phyloP scores from a whole-genome alignment of 345 rosid species.

The Balakata baccata region DNA sequence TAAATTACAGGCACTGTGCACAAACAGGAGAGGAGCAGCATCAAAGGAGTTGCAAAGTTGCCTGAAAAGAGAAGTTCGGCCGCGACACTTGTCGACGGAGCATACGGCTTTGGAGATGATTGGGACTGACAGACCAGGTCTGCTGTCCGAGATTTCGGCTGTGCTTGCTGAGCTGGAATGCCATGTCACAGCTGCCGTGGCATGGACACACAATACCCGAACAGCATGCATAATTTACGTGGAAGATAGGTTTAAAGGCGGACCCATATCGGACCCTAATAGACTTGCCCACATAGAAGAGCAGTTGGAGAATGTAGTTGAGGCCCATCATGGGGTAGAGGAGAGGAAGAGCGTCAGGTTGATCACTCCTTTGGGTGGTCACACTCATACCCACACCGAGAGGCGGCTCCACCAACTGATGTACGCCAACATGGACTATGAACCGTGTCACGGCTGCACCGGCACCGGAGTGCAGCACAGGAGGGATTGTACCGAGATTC shows the following conservation, averaged over 20 bases:
- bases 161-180: slow-evolving; percentile 59
- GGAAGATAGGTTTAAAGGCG: slow-evolving; percentile 54
- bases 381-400: slow-evolving; percentile 74
- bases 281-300: slow-evolving; percentile 52
- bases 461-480: slow-evolving; percentile 32
- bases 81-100: slow-evolving; percentile 52
- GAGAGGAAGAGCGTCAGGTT: slow-evolving; percentile 54
- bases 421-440: slow-evolving; percentile 58
- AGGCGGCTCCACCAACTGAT: slow-evolving; percentile 84
- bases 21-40: slow-evolving; percentile 44
- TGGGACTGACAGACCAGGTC: slow-evolving; percentile 69
- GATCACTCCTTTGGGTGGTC: slow-evolving; percentile 42
- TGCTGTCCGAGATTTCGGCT: slow-evolving; percentile 75
- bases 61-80: slow-evolving; percentile 48
- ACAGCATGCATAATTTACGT: slow-evolving; percentile 66
- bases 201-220: slow-evolving; percentile 78
- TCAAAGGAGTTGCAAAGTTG: slow-evolving; percentile 43
- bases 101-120: slow-evolving; percentile 77
- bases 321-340: slow-evolving; percentile 57
- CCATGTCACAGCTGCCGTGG: slow-evolving; percentile 62
- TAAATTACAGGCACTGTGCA: slow-evolving; percentile 57
- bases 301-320: slow-evolving; percentile 54
- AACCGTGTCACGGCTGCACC: slow-evolving; percentile 53
- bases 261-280: slow-evolving; percentile 47
- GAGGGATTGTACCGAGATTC: slow-evolving; percentile 50